These are phyloP conservation scores for Collariella sp. DNA, from an alignment of 495 filamentous ascomycete species.

Conservation along the genomic window DNA sequence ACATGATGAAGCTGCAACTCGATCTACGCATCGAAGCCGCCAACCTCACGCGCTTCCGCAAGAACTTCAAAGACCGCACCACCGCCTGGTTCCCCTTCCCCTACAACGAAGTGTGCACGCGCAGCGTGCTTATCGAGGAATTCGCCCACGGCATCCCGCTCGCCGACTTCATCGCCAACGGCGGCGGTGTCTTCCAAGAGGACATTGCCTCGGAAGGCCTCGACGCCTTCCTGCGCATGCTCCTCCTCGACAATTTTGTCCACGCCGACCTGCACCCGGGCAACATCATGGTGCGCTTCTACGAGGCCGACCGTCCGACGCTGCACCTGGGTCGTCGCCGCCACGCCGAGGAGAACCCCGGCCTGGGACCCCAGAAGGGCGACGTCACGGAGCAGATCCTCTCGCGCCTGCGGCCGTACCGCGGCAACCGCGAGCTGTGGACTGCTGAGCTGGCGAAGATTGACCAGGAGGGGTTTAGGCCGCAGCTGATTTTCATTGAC, in stretches of 20 bases:
- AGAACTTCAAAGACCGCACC: slow-evolving; percentile 78
- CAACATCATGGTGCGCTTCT: slow-evolving; percentile 99
- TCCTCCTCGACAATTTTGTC: slow-evolving; percentile 95
- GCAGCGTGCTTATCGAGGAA: slow-evolving; percentile 90
- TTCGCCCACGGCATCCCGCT: slow-evolving; percentile 92
- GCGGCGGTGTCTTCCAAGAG: slow-evolving; percentile 84
- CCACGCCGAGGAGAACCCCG: slow-evolving; percentile 30
- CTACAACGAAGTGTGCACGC: slow-evolving; percentile 80
- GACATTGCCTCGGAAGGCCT: slow-evolving; percentile 95
- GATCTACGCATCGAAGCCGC: slow-evolving; percentile 92
- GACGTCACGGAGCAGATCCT: slow-evolving; percentile 88
- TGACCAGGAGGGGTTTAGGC: slow-evolving; percentile 84
- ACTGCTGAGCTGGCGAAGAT: slow-evolving; percentile 60
- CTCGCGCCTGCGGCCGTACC: slow-evolving; percentile 63
- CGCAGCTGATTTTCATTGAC: slow-evolving; percentile 96
- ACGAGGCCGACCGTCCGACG: slow-evolving; percentile 65
- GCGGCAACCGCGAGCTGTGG: slow-evolving; percentile 57
- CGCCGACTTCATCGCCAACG: slow-evolving; percentile 78
- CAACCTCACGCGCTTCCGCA: slow-evolving; percentile 81
- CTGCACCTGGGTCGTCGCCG: slow-evolving; percentile 26
- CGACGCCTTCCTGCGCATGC: slow-evolving; percentile 96
- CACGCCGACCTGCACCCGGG: slow-evolving; percentile 98
- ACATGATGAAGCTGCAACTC: slow-evolving; percentile 97
- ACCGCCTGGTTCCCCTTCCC: slow-evolving; percentile 96
- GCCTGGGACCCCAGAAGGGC: slow-evolving; percentile 38